Percentiles rank a stretch among this genome's conserved stretches.
Evolutionary conservation across 768 basidiomycete genomes (phyloP).

Genomic region (Trametes gibbosa): DNA sequence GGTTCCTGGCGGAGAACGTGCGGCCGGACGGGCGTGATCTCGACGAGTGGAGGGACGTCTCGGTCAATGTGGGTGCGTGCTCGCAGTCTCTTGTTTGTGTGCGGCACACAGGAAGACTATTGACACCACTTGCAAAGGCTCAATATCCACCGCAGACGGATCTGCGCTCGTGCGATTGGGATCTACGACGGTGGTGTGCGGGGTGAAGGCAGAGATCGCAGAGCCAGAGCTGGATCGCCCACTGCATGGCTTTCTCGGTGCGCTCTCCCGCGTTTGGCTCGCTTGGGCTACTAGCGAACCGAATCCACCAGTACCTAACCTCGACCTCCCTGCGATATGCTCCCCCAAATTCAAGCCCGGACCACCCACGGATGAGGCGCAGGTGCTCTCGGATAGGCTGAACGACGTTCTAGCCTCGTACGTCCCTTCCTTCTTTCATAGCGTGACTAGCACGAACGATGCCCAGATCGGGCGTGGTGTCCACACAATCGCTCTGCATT

Average conservation of each 20-base stretch:
- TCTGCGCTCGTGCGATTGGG: slow-evolving; percentile 90
- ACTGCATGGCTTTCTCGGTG: slow-evolving; percentile 80
- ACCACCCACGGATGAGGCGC: slow-evolving; percentile 92
- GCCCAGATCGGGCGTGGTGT: slow-evolving; percentile 61
- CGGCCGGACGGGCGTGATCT: slow-evolving; percentile 83
- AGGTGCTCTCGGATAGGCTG: slow-evolving; percentile 81
- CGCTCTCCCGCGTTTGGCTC: neutral
- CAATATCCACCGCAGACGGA: slow-evolving; percentile 91
- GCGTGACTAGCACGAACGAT: neutral
- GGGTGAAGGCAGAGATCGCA: slow-evolving; percentile 93
- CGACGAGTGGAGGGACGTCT: slow-evolving; percentile 69
- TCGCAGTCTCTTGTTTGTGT: neutral
- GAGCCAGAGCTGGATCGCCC: slow-evolving; percentile 82
- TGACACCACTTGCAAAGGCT: slow-evolving; percentile 50
- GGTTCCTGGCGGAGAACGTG: slow-evolving; percentile 74
- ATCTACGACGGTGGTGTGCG: slow-evolving; percentile 93
- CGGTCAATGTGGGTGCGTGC: slow-evolving; percentile 73
- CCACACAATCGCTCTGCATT: slow-evolving; percentile 73
- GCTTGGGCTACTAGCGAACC: no score
- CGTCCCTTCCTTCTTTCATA: slow-evolving; percentile 27
- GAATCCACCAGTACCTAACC: slow-evolving; percentile 71
- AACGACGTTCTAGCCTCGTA: slow-evolving; percentile 76
- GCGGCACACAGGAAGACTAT: neutral
- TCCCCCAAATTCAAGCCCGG: slow-evolving; percentile 94
- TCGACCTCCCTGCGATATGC: slow-evolving; percentile 92